These are phyloP conservation scores for Viola pubescens DNA, from an alignment of 441 rosid species.

Conservation along the genomic window DNA sequence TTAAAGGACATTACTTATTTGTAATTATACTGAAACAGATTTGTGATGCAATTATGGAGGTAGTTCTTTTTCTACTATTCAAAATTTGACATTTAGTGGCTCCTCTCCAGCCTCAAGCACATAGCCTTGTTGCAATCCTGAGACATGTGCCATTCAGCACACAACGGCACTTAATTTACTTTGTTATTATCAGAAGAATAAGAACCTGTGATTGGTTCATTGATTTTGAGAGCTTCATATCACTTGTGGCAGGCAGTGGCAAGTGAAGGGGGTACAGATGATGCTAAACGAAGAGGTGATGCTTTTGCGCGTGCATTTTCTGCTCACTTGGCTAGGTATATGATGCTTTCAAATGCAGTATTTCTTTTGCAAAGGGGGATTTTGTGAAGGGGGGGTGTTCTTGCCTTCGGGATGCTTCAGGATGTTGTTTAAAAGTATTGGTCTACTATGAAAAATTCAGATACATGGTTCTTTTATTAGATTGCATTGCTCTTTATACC, in stretches of 20 bases:
- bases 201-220: not conserved
- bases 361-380: not conserved
- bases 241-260: slow-evolving; percentile 78
- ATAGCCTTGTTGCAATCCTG: not conserved
- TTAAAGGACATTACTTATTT: no score
- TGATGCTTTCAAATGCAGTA: not conserved
- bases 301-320: slow-evolving; percentile 99
- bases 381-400: no score
- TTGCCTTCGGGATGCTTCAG: no score
- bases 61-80: no score
- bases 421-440: no score
- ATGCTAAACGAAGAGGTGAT: slow-evolving; percentile 94
- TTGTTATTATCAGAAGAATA: slow-evolving; percentile 3
- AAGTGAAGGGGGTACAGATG: slow-evolving; percentile 99
- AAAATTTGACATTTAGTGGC: not conserved
- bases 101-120: not conserved
- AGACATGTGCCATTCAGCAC: not conserved
- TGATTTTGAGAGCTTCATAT: slow-evolving; percentile 15
- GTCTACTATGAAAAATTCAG: no score
- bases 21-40: no score
- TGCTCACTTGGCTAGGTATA: slow-evolving; percentile 94
- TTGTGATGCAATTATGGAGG: not conserved
- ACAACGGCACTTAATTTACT: not conserved
- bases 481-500: not conserved
- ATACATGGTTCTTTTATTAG: no score